Evolutionary conservation across 164 flowering plant species (phyloP).

Genomic region (Magnolia kwangsiensis): DNA sequence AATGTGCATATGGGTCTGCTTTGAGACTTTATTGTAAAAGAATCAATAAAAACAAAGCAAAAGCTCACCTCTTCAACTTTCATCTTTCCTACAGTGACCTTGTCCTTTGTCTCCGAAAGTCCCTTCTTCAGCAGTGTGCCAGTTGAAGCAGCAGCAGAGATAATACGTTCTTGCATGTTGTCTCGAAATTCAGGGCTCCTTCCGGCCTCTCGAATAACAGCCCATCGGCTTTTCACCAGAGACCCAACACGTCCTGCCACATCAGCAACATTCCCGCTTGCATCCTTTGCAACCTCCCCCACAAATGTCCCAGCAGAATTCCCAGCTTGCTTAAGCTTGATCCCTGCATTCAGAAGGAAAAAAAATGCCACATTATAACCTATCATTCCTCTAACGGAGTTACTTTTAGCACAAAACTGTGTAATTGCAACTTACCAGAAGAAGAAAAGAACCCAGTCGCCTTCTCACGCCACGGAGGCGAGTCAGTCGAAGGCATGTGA

Average conservation of each 20-base stretch:
- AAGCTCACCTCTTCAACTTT: conserved; percentile 79
- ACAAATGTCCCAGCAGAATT: conserved; percentile 71
- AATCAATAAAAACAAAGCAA: not conserved
- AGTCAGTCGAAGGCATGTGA: conserved; percentile 55
- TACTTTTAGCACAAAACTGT: not conserved
- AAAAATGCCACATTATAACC: not conserved
- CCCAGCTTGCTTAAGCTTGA: conserved; percentile 80
- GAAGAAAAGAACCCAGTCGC: conserved; percentile 73
- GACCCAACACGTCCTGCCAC: conserved; percentile 80
- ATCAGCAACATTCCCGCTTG: conserved; percentile 67
- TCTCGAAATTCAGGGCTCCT: conserved; percentile 57
- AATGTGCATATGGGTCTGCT: not conserved
- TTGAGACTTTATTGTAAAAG: not conserved
- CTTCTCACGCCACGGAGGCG: conserved; percentile 85
- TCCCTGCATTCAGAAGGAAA: conserved; percentile 40
- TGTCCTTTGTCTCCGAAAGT: conserved; percentile 78
- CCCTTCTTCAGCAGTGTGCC: conserved; percentile 68
- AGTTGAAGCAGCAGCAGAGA: conserved; percentile 81
- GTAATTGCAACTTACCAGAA: conserved; percentile 47
- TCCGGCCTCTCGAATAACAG: conserved; percentile 48
- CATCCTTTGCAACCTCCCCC: conserved; percentile 77
- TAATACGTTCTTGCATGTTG: conserved; percentile 71
- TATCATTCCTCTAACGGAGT: too few relatives aligned
- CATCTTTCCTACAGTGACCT: conserved; percentile 73
- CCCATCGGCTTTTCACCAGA: conserved; percentile 72